Percentiles rank a stretch among this genome's conserved stretches.
Conservation (phyloP, 2,329 filamentous ascomycete genomes). For the Cadophora gregata region DNA sequence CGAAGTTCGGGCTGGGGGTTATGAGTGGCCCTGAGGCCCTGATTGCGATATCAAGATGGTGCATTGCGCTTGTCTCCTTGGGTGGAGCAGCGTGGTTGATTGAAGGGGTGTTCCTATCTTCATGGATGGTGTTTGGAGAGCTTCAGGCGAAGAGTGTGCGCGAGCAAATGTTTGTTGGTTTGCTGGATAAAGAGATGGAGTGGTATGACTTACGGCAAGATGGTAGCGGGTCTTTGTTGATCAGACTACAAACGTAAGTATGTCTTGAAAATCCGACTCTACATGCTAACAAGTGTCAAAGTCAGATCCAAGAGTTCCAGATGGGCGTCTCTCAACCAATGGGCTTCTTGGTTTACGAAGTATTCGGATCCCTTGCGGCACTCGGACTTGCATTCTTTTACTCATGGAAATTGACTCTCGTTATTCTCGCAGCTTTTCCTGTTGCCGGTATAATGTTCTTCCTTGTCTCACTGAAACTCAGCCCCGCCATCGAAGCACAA, state of each 20-base stretch:
- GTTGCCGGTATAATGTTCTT: constrained; percentile 66
- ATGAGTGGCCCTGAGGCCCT: constrained; percentile 59
- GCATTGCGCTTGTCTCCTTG: constrained; percentile 66
- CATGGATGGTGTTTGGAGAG: constrained; percentile 83
- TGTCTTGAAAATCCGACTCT: background rate
- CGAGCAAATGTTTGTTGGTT: constrained; percentile 65
- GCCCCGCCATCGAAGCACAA: constrained; percentile 71
- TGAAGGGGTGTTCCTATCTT: constrained; percentile 68
- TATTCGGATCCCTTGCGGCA: constrained; percentile 68
- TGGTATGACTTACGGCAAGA: constrained; percentile 82
- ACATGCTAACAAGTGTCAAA: constrained; percentile 47
- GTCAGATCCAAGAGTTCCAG: constrained; percentile 83
- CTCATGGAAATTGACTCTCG: constrained; percentile 84
- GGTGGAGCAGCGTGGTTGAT: constrained; percentile 70
- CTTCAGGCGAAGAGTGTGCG: constrained; percentile 74
- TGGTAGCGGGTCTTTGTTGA: constrained; percentile 74
- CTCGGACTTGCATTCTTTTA: constrained; percentile 76
- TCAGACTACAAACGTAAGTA: constrained; percentile 74
- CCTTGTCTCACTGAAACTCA: constrained; percentile 64
- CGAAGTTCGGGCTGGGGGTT: constrained; percentile 64
- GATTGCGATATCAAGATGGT: constrained; percentile 61
- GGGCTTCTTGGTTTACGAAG: constrained; percentile 69
- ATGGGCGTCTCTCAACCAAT: constrained; percentile 80
- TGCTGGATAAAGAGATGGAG: constrained; percentile 75
- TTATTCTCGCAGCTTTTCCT: constrained; percentile 77